Percentiles rank a stretch among this genome's conserved stretches.
Evolutionary conservation across 2,329 filamentous ascomycete species (phyloP).

Genomic region (Alternaria triticimaculans): DNA sequence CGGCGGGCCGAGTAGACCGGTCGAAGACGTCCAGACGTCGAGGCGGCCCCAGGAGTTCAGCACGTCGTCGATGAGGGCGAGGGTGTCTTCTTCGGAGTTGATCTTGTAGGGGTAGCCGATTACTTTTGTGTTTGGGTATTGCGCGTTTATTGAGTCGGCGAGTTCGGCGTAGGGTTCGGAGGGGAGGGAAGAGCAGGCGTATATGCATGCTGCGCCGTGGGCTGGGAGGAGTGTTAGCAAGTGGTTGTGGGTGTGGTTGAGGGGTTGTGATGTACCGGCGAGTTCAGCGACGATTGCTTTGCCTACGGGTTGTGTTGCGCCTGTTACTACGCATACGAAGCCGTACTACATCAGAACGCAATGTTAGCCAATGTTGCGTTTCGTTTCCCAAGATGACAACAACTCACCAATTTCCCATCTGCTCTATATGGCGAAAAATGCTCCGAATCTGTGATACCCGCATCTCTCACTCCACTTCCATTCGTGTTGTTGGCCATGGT

Average conservation of each 20-base stretch:
- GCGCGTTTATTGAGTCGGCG: conserved; percentile 50
- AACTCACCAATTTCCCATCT: conserved; percentile 63
- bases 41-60: conserved; percentile 63
- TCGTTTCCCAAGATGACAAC: neutral
- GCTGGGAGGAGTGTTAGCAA: conserved; percentile 47
- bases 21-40: conserved; percentile 67
- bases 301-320: conserved; percentile 66
- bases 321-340: conserved; percentile 70
- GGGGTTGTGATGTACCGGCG: conserved; percentile 54
- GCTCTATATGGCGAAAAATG: conserved; percentile 64
- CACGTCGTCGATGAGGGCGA: conserved; percentile 67
- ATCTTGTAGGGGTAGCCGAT: conserved; percentile 67
- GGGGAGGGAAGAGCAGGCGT: conserved; percentile 60
- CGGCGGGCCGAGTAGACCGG: conserved; percentile 64
- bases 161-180: conserved; percentile 53
- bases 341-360: conserved; percentile 57
- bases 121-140: conserved; percentile 63
- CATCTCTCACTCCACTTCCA: neutral
- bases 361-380: neutral
- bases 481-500: conserved; percentile 5
- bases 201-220: conserved; percentile 69
- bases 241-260: neutral
- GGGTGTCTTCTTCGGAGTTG: conserved; percentile 65
- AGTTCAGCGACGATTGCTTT: conserved; percentile 66
- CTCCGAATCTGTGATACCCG: conserved; percentile 44